Conservation (phyloP, 208 protist genomes). For the Acanthamoeba castellanii region DNA sequence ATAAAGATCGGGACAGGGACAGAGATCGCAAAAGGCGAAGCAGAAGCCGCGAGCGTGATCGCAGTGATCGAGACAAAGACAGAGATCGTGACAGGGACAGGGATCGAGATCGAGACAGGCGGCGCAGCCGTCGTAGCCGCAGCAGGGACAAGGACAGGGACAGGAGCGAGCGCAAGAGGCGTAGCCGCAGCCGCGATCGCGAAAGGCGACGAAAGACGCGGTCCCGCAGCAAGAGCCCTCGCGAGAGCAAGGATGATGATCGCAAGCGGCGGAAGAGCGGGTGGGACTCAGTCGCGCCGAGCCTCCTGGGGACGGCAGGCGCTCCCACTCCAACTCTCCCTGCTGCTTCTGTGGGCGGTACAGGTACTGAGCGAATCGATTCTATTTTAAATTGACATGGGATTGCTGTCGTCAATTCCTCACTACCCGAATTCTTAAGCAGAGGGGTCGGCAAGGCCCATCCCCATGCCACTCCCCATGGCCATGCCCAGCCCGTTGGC, state of each 20-base stretch:
- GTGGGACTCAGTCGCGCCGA: constrained; percentile 2
- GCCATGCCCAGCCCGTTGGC: neutral
- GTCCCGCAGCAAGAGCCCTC: neutral
- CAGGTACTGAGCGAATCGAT: neutral
- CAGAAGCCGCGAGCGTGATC: neutral
- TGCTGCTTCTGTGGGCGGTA: neutral
- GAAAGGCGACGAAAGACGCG: constrained; percentile 27
- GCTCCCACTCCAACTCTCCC: too few relatives aligned
- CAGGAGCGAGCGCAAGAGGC: neutral
- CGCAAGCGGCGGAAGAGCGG: constrained; percentile 51
- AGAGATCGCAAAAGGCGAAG: neutral
- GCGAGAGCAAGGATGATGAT: neutral
- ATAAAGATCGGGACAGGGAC: constrained; percentile 28
- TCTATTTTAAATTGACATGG: neutral
- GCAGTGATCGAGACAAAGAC: neutral
- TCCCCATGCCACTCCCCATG: neutral
- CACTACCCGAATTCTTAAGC: too few relatives aligned
- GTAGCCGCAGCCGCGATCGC: constrained; percentile 10
- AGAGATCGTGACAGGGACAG: constrained; percentile 16
- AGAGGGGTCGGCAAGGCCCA: neutral
- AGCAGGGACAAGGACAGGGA: constrained; percentile 8
- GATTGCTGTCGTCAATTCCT: too few relatives aligned
- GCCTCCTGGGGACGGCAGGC: neutral
- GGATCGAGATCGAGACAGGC: neutral
- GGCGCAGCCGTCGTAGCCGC: neutral